Conservation (phyloP, 306 rosid genomes). For the Hippophae gyantsensis region DNA sequence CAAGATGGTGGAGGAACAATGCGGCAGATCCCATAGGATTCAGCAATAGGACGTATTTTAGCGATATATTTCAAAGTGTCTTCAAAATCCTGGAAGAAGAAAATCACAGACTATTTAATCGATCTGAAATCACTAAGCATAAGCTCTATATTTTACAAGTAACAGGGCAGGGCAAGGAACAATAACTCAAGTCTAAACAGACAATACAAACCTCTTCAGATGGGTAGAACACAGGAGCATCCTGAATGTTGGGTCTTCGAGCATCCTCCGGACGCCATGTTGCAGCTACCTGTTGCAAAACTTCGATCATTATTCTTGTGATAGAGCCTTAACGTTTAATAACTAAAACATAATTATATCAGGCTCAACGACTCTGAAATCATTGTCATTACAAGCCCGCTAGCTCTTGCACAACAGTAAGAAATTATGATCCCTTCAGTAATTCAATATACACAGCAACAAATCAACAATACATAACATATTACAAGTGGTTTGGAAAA, state of each 20-base stretch:
- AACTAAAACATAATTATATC: too few species aligned
- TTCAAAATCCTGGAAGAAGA: slow-evolving; percentile 58
- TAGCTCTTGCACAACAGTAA: too few species aligned
- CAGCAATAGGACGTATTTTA: slow-evolving; percentile 68
- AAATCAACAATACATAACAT: too few species aligned
- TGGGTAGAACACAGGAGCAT: slow-evolving; percentile 86
- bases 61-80: slow-evolving; percentile 80
- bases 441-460: too few species aligned
- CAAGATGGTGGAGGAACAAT: slow-evolving; percentile 89
- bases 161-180: background rate
- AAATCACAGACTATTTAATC: slow-evolving; percentile 6
- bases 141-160: background rate
- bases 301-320: too few species aligned
- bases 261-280: slow-evolving; percentile 75
- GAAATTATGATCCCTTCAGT: too few species aligned
- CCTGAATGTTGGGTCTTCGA: slow-evolving; percentile 64
- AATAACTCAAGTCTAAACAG: background rate
- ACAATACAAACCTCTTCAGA: slow-evolving; percentile 48
- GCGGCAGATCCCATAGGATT: slow-evolving; percentile 82
- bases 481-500: too few species aligned
- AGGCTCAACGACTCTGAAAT: too few species aligned
- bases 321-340: too few species aligned
- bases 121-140: slow-evolving; percentile 1
- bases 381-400: too few species aligned
- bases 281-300: slow-evolving; percentile 37